A percentile compares a stretch with the other conserved stretches of the same genome.
Conservation (phyloP, 2,329 filamentous ascomycete genomes). For the Claviceps monticola region DNA sequence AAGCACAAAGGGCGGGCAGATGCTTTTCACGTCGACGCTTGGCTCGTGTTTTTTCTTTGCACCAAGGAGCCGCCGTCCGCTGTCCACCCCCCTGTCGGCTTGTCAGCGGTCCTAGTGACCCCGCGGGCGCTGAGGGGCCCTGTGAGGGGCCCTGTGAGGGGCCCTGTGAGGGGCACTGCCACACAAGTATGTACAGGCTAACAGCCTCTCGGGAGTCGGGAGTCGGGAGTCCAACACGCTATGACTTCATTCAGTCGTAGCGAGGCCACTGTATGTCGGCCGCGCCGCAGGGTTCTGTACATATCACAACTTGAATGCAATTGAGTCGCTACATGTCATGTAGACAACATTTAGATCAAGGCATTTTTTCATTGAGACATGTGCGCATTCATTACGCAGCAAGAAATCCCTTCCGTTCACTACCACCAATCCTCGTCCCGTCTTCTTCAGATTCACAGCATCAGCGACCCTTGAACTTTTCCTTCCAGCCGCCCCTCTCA, state of each 20-base stretch:
- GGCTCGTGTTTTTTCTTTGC: slow-evolving; percentile 14
- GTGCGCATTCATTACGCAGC: too few relatives aligned
- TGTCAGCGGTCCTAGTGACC: neutral
- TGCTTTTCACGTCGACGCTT: slow-evolving; percentile 9
- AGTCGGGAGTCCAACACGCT: too few relatives aligned
- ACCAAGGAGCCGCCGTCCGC: neutral
- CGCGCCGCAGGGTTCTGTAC: too few relatives aligned
- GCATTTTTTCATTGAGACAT: too few relatives aligned
- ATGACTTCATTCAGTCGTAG: too few relatives aligned
- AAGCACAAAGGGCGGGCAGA: slow-evolving; percentile 12
- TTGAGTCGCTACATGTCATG: too few relatives aligned
- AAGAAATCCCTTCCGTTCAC: too few relatives aligned
- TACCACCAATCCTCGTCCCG: too few relatives aligned
- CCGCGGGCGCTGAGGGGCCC: neutral
- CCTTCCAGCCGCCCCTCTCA: slow-evolving; percentile 58
- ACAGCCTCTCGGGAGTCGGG: too few relatives aligned
- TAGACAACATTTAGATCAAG: too few relatives aligned
- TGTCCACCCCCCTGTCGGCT: neutral
- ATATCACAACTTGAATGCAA: too few relatives aligned
- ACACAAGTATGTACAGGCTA: neutral
- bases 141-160: neutral
- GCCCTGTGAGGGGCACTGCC: neutral
- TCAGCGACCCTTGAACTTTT: slow-evolving; percentile 41
- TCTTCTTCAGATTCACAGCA: neutral
- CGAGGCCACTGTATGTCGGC: too few relatives aligned